Evolutionary conservation across 768 basidiomycete species (phyloP).

Genomic region (Amanita pseudoporphyria): DNA sequence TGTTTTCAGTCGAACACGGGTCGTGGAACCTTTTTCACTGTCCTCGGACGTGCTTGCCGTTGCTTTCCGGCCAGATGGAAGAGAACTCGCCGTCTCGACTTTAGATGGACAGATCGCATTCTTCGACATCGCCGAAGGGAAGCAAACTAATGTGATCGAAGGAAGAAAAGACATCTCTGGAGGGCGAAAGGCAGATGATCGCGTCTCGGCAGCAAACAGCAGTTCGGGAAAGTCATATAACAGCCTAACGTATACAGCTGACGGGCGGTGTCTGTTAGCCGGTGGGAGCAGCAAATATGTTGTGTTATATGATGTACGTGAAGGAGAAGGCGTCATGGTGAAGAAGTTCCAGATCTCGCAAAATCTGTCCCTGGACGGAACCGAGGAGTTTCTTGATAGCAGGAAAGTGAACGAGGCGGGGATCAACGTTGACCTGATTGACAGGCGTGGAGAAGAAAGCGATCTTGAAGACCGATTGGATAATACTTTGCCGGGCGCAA

Average conservation of each 20-base stretch:
- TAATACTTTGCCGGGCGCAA: slow-evolving; percentile 74
- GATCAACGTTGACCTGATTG: slow-evolving; percentile 72
- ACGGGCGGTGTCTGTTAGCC: slow-evolving; percentile 84
- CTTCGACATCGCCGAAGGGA: slow-evolving; percentile 74
- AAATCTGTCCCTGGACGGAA: slow-evolving; percentile 92
- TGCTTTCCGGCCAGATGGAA: slow-evolving; percentile 92
- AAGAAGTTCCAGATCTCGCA: slow-evolving; percentile 96
- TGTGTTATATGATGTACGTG: slow-evolving; percentile 84
- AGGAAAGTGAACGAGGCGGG: slow-evolving; percentile 84
- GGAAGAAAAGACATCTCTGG: slow-evolving; percentile 92
- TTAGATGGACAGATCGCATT: slow-evolving; percentile 92
- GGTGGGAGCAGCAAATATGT: slow-evolving; percentile 98
- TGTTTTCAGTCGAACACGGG: slow-evolving; percentile 78
- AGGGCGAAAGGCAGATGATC: slow-evolving; percentile 84
- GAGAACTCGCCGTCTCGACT: slow-evolving; percentile 82
- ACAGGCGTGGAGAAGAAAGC: slow-evolving; percentile 76
- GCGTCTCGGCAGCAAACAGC: slow-evolving; percentile 83
- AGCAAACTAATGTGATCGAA: slow-evolving; percentile 86
- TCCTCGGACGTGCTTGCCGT: slow-evolving; percentile 80
- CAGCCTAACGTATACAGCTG: slow-evolving; percentile 88
- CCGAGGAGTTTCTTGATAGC: slow-evolving; percentile 90
- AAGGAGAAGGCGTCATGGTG: slow-evolving; percentile 85
- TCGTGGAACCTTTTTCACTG: slow-evolving; percentile 79
- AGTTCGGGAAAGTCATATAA: slow-evolving; percentile 87
- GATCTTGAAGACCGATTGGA: slow-evolving; percentile 91